Base-by-base conservation (phyloP, 1,139 yeast genomes). In the Hansenula sp. region DNA sequence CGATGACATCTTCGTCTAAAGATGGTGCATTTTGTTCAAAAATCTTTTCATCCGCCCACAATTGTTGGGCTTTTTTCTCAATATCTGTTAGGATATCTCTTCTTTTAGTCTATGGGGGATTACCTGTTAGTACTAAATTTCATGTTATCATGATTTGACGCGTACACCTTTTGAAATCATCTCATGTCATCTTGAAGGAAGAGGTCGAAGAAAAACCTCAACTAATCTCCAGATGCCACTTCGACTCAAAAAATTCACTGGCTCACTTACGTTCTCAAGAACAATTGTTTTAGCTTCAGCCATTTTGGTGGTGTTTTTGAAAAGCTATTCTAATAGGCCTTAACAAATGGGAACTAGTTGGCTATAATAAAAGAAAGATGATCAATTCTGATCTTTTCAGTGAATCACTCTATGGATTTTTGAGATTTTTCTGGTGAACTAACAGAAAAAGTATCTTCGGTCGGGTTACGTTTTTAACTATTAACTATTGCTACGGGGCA, bases 1-100 rank as follows among this genome's bases (percentile, higher is more conserved):
- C 75, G 43, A 78, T 73, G 38, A 74, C 75, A 41, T 84, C 80
- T 54, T 84, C 93, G 41, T 78, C 84, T 42, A 77, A 56, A 25
- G 82, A 66, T 41, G 99, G 99, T 13, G 99, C 96, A 64, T 93
- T 80, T 46, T 87, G 75, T 65, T 93, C 96, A 60, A 91, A 91
- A 30, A 79, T 70, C 60, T 87, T 85, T 49, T 88, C 94, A 16
- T 86, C 90, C 27, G 79, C 77, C 99, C 99, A 94, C 39, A 79
- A 59, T 58, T 81, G 70, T 67, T 91, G 98, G 67, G 88, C 91
- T 67, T 84, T 86, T 68, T 88, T 84, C 67, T 94, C 99, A 57
- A 88, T 84, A 35, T 76, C 96, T 54, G 89, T 84, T 61, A 94
- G 78, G 50, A 91, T 80, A 75, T 94, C 99, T 73, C 99, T 86